A percentile compares a stretch with the other conserved stretches of the same genome.
Conservation (phyloP, 2,329 filamentous ascomycete species). For the Pseudovirgaria hyperparasitica region DNA sequence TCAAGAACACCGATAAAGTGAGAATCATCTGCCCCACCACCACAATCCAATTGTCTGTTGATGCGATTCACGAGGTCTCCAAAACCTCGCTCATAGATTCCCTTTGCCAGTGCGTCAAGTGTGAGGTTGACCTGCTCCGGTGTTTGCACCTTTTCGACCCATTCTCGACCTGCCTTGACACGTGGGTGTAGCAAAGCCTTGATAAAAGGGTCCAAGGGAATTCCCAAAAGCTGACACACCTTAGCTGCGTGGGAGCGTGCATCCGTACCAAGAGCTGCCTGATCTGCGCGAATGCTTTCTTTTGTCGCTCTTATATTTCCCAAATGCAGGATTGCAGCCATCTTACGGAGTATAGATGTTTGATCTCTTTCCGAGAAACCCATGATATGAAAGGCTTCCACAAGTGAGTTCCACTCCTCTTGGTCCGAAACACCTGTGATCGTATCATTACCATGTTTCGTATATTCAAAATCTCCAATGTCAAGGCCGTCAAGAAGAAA, state of each 20-base stretch:
- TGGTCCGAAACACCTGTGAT: slow-evolving; percentile 82
- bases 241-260: slow-evolving; percentile 62
- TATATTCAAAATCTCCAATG: slow-evolving; percentile 85
- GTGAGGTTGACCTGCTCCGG: slow-evolving; percentile 88
- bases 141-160: slow-evolving; percentile 97
- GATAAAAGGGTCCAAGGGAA: slow-evolving; percentile 72
- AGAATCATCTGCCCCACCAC: slow-evolving; percentile 72
- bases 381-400: slow-evolving; percentile 93
- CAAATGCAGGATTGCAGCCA: slow-evolving; percentile 84
- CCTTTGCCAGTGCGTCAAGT: slow-evolving; percentile 85
- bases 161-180: slow-evolving; percentile 91
- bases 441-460: slow-evolving; percentile 76
- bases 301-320: slow-evolving; percentile 85
- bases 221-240: slow-evolving; percentile 74
- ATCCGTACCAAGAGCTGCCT: slow-evolving; percentile 69
- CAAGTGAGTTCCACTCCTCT: slow-evolving; percentile 78
- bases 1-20: slow-evolving; percentile 96
- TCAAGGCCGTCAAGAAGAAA: slow-evolving; percentile 64
- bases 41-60: slow-evolving; percentile 79
- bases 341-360: slow-evolving; percentile 65
- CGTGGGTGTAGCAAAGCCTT: slow-evolving; percentile 82
- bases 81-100: slow-evolving; percentile 94
- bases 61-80: slow-evolving; percentile 85
- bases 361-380: slow-evolving; percentile 82
- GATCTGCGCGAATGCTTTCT: slow-evolving; percentile 81